phyloP scores from a whole-genome alignment of 1,139 yeast genomes.

The Lodderomyces elongisporus region DNA sequence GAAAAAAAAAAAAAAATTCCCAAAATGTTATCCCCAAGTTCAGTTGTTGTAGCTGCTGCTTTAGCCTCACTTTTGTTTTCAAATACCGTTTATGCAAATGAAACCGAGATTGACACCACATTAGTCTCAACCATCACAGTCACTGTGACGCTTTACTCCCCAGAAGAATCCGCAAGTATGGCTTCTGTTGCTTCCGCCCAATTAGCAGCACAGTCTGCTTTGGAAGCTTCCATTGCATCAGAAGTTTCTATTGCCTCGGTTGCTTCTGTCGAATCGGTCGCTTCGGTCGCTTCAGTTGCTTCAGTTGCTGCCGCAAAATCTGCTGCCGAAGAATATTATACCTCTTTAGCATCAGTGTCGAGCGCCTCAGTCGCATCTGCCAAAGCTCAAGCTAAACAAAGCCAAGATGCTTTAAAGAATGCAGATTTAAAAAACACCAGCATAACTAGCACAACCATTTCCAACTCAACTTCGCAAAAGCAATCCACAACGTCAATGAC shows the following conservation, averaged over 20 bases:
- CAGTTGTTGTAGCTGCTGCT: too few relatives aligned
- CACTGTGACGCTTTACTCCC: constrained; percentile 41
- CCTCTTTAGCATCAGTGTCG: constrained; percentile 10
- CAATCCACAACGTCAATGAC: too few relatives aligned
- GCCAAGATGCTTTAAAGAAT: too few relatives aligned
- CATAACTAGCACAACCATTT: too few relatives aligned
- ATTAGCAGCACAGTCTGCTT: constrained; percentile 15
- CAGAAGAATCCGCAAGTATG: constrained; percentile 33
- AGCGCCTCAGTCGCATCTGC: too few relatives aligned
- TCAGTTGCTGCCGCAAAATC: constrained; percentile 13
- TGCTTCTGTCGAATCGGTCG: constrained; percentile 7
- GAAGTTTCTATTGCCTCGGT: constrained; percentile 15
- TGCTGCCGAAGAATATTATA: constrained; percentile 13
- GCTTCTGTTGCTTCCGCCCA: constrained; percentile 17
- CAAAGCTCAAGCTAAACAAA: too few relatives aligned
- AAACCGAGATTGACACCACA: constrained; percentile 40
- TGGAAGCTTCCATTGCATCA: constrained; percentile 12
- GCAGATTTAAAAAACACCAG: background rate
- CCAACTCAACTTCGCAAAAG: too few relatives aligned
- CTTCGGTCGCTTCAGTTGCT: constrained; percentile 14
- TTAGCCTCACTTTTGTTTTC: background rate
- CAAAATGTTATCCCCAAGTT: too few relatives aligned
- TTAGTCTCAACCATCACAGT: constrained; percentile 36
- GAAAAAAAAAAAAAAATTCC: too few relatives aligned
- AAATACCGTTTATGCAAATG: constrained; percentile 2